Base-by-base conservation (phyloP, 2,329 filamentous ascomycete genomes). In the Diaporthe caulivora region DNA sequence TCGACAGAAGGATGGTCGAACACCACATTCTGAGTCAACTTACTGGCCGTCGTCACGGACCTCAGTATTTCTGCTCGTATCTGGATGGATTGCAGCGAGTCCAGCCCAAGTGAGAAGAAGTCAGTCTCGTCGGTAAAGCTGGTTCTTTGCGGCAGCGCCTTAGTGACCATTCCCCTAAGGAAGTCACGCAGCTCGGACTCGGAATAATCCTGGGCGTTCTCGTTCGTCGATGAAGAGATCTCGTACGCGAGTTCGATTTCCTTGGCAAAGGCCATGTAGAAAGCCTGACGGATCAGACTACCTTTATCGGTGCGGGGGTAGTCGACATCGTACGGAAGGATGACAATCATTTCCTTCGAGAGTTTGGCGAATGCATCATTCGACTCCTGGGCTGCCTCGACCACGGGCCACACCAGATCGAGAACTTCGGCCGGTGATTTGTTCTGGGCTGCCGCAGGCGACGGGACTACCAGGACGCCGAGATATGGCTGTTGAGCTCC, bases 1-100 rank as follows among this genome's bases (percentile, higher is more conserved):
- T 80, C 77, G 44, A 90, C 80, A 3, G 86, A 89, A 0, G 87
- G 87, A 44, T 87, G 84, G 53, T 92, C 90, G 64, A 90, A 92
- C 0, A 91, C 84, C 0, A 92, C 83, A 65, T 91, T 92, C 62
- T 88, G 86, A 0, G 86, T 84, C 0, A 92, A 79, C 13, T 82
- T 79, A 18, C 84, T 81, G 0, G 85, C 85, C 1, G 65, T 62
- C 55, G 64, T 73, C 13, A 60, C 84, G 83, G 1, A 90, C 77
- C 85, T 85, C 70, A 88, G 80, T 37, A 93, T 86, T 1, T 83
- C 80, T 21, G 84, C 84, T 75, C 90, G 86, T 72, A 90, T 86
- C 69, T 87, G 85, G 37, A 91, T 89, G 1, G 89, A 87, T 57
- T 80, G 78, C 11, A 81, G 65, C 31, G 79, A 81, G 71, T 81